Conservation (phyloP, 352 stramenopile species). For the Phytophthora fragariae region DNA sequence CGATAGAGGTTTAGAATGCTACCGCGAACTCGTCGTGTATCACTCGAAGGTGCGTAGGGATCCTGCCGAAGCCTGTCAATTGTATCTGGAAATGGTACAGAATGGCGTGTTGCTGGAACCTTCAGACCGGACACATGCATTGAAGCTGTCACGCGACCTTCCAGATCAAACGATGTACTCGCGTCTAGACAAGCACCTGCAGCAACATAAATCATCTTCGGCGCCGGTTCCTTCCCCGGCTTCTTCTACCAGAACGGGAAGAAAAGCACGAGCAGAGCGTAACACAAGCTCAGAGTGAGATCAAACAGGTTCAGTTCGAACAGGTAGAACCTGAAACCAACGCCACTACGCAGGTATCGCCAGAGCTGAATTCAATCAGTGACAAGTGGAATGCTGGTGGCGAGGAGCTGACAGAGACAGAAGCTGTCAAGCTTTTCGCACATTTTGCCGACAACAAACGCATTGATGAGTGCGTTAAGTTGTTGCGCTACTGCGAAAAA, state of each 20-base stretch:
- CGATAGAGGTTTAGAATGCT: slow-evolving; percentile 49
- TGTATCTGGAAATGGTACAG: slow-evolving; percentile 70
- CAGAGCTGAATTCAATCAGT: not conserved
- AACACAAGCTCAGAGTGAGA: not conserved
- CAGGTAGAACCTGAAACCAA: not conserved
- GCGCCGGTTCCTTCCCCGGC: slow-evolving; percentile 1
- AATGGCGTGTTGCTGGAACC: slow-evolving; percentile 49
- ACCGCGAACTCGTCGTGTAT: slow-evolving; percentile 58
- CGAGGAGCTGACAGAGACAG: not conserved
- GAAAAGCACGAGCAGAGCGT: not conserved
- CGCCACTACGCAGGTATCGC: not conserved
- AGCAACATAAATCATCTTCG: not conserved
- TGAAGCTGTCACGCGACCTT: slow-evolving; percentile 51
- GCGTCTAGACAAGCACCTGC: slow-evolving; percentile 50
- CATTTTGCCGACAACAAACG: slow-evolving; percentile 3
- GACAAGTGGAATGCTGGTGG: not conserved
- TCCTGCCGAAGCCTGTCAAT: slow-evolving; percentile 40
- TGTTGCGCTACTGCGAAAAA: slow-evolving; percentile 58
- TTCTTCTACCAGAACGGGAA: not conserved
- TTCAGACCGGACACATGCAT: slow-evolving; percentile 57
- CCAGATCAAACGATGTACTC: slow-evolving; percentile 63
- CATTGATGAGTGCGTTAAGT: slow-evolving; percentile 51
- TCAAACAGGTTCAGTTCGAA: not conserved
- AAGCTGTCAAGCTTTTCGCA: slow-evolving; percentile 2
- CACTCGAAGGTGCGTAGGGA: slow-evolving; percentile 47